phyloP scores from a whole-genome alignment of 805 yeast genomes.

The Torulaspora maleeae region DNA sequence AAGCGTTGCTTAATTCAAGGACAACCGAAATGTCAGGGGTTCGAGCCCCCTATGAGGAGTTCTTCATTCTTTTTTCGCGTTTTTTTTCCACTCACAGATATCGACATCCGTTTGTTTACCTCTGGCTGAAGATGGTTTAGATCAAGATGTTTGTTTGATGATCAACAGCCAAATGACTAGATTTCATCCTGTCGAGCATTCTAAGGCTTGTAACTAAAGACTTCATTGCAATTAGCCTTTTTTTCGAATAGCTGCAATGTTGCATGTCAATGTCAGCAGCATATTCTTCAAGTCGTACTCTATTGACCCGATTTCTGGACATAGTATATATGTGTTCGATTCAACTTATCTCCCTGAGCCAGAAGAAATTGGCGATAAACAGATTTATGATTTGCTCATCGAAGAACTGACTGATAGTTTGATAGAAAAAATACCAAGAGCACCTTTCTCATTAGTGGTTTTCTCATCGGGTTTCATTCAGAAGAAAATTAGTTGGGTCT shows the following conservation, averaged over 20 bases:
- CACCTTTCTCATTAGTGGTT: slow-evolving; percentile 62
- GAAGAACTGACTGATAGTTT: slow-evolving; percentile 55
- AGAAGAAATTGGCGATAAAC: slow-evolving; percentile 38
- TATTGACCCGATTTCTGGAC: slow-evolving; percentile 58
- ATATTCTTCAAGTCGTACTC: slow-evolving; percentile 57
- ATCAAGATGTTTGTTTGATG: neutral
- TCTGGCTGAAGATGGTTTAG: neutral
- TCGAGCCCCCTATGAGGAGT: slow-evolving; percentile 50
- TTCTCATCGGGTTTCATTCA: slow-evolving; percentile 76
- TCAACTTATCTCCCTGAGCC: slow-evolving; percentile 72
- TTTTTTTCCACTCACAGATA: slow-evolving; percentile 8
- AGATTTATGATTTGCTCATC: slow-evolving; percentile 37
- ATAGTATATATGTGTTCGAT: slow-evolving; percentile 79
- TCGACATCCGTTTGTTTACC: slow-evolving; percentile 3
- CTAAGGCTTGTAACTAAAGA: too few species aligned
- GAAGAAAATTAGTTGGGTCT: slow-evolving; percentile 52
- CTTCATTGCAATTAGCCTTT: too few species aligned
- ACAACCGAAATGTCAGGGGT: slow-evolving; percentile 47
- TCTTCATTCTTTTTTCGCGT: slow-evolving; percentile 22
- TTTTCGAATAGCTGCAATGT: slow-evolving; percentile 9
- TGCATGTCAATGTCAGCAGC: slow-evolving; percentile 37
- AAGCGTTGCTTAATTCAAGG: slow-evolving; percentile 39
- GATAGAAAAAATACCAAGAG: slow-evolving; percentile 52
- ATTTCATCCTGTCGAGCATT: too few species aligned
- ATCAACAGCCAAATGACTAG: neutral